These are phyloP conservation scores for Hermanozyma aechmeae DNA, from an alignment of 805 yeast genomes.

Conservation along the genomic window DNA sequence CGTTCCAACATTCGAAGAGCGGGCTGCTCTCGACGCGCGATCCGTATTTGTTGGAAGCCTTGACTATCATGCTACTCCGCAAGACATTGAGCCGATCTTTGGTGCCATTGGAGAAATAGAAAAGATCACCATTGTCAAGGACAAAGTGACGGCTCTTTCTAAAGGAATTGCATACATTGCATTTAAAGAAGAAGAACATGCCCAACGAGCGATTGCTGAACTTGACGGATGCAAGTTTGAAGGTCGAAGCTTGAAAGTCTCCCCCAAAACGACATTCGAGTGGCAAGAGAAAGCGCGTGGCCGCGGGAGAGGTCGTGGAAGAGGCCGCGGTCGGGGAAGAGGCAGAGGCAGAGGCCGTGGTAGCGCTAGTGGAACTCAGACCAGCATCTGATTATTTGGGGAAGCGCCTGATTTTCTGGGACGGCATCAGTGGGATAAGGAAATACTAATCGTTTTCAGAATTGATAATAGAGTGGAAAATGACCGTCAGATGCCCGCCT, in stretches of 20 bases:
- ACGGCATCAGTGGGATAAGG: no score
- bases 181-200: conserved; percentile 35
- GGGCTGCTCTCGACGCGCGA: conserved; percentile 40
- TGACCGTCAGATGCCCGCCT: no score
- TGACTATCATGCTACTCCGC: conserved; percentile 40
- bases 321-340: conserved; percentile 16
- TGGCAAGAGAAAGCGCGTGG: conserved; percentile 31
- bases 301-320: conserved; percentile 11
- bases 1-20: conserved; percentile 14
- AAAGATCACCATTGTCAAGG: conserved; percentile 43
- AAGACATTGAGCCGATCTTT: conserved; percentile 40
- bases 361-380: no score
- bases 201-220: conserved; percentile 35
- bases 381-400: no score
- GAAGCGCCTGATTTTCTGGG: no score
- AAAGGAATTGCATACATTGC: conserved; percentile 61
- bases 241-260: conserved; percentile 39
- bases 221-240: conserved; percentile 34
- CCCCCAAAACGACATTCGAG: conserved; percentile 43
- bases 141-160: conserved; percentile 35
- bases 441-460: no score
- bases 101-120: conserved; percentile 35
- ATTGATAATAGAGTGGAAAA: no score
- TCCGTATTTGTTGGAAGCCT: conserved; percentile 49
- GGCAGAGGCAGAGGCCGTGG: conserved; percentile 21